phyloP scores from a whole-genome alignment of 1,139 yeast genomes.

The Yamadazyma aaseri region DNA sequence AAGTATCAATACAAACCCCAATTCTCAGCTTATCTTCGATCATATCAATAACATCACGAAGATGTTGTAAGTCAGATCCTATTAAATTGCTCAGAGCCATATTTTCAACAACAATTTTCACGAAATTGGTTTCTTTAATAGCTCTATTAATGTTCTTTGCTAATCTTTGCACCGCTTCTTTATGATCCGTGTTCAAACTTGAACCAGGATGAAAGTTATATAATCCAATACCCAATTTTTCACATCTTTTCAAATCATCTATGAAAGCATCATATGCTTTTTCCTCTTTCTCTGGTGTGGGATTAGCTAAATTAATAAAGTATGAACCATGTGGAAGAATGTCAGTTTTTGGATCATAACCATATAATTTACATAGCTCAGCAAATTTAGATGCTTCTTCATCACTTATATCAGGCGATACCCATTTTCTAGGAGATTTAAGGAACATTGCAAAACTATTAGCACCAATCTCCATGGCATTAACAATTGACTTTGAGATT shows the following conservation, averaged over 20 bases:
- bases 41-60: conserved; percentile 68
- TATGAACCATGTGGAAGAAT: conserved; percentile 94
- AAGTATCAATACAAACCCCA: conserved; percentile 94
- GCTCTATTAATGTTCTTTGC: conserved; percentile 82
- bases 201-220: conserved; percentile 98
- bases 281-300: conserved; percentile 74
- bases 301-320: conserved; percentile 88
- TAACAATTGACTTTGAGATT: conserved; percentile 69
- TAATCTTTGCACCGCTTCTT: conserved; percentile 59
- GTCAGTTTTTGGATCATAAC: conserved; percentile 73
- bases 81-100: conserved; percentile 97
- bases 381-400: conserved; percentile 70
- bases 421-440: conserved; percentile 91
- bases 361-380: conserved; percentile 55
- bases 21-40: conserved; percentile 77
- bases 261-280: conserved; percentile 78
- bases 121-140: conserved; percentile 67
- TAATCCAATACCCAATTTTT: conserved; percentile 74
- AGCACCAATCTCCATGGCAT: conserved; percentile 75
- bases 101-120: conserved; percentile 87
- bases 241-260: conserved; percentile 88
- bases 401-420: conserved; percentile 67
- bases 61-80: conserved; percentile 78
- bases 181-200: conserved; percentile 69
- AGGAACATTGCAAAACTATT: conserved; percentile 88